Base-by-base conservation (phyloP, 148 eudicot species). In the Fallopia convolvulus region DNA sequence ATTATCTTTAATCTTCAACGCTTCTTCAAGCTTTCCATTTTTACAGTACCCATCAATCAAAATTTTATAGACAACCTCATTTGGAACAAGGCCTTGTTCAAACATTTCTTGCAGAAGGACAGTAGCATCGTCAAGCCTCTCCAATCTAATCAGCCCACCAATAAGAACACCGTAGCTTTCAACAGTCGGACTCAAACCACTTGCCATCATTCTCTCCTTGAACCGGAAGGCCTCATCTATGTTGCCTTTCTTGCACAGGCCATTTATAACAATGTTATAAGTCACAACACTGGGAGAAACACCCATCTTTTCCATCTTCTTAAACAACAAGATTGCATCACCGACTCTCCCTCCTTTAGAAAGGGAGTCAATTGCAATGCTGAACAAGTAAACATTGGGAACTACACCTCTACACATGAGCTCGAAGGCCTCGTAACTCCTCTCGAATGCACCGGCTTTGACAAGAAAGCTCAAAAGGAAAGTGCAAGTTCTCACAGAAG, bases 21-120 rank as follows among this genome's bases (percentile, higher is more conserved):
- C 98, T 36, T 78, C 76, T 75, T 18, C 75, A 52, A 85, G 77
- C 40, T 87, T 83, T 76, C 98, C 98, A 49, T 83, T 86, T 81
- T 79, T 84, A 81, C 97, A 90, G 75, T 85, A 90, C 63, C 98
- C 98, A 76, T 88, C 88, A 79, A 93, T 89, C 79, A 93, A 84
- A 2, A 90, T 84, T 83, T 90, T 93, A 79, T 83, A 93, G 77
- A 94, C 82, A 77, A 92, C 84, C 75, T 76, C 91, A 80, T 92
- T 92, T 21, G 93, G 91, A 47, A 79, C 81, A 73, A 89, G 72
- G 74, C 97, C 95, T 49, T 83, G 83, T 18, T 55, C 82, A 23
- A 74, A 58, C 98, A 94, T 90, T 78, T 92, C 97, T 50, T 77
- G 80, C 72, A 94, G 80, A 70, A 92, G 74, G 61, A 66, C 21